Evolutionary conservation across 2,329 filamentous ascomycete species (phyloP).

Genomic region (Westerdykella ornata): DNA sequence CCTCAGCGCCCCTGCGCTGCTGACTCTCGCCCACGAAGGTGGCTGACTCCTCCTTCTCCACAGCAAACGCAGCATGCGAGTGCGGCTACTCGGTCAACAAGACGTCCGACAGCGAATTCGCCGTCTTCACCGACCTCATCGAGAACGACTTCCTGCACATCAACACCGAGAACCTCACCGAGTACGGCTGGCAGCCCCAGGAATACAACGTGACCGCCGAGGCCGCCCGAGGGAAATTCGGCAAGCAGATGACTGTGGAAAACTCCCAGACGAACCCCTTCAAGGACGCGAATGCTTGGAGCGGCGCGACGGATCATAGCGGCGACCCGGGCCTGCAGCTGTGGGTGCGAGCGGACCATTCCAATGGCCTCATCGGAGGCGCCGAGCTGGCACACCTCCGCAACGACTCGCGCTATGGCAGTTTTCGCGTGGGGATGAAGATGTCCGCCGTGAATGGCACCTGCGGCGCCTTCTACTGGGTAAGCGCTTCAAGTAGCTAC

Average conservation of each 20-base stretch:
- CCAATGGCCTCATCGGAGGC: conserved; percentile 50
- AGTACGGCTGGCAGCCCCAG: conserved; percentile 57
- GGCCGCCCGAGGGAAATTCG: conserved; percentile 56
- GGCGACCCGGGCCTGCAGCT: conserved; percentile 37
- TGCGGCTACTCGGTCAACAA: conserved; percentile 62
- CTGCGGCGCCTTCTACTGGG: conserved; percentile 75
- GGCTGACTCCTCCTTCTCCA: conserved; percentile 7
- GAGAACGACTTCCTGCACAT: conserved; percentile 65
- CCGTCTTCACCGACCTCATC: conserved; percentile 61
- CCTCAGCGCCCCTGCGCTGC: neutral
- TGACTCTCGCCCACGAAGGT: neutral
- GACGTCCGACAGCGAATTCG: conserved; percentile 35
- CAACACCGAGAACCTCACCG: conserved; percentile 42
- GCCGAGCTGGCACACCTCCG: conserved; percentile 59
- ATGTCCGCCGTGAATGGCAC: conserved; percentile 57
- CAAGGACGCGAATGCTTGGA: conserved; percentile 38
- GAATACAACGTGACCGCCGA: conserved; percentile 57
- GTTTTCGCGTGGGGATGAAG: conserved; percentile 62
- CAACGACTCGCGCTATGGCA: conserved; percentile 61
- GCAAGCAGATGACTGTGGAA: conserved; percentile 53
- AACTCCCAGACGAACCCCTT: conserved; percentile 55
- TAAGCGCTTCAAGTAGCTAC: too few relatives aligned
- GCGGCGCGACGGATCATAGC: conserved; percentile 41
- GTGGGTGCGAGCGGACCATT: conserved; percentile 33
- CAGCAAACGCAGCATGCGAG: conserved; percentile 52